Conservation (phyloP, 116 monocot species). For the Cymodocea nodosa region DNA sequence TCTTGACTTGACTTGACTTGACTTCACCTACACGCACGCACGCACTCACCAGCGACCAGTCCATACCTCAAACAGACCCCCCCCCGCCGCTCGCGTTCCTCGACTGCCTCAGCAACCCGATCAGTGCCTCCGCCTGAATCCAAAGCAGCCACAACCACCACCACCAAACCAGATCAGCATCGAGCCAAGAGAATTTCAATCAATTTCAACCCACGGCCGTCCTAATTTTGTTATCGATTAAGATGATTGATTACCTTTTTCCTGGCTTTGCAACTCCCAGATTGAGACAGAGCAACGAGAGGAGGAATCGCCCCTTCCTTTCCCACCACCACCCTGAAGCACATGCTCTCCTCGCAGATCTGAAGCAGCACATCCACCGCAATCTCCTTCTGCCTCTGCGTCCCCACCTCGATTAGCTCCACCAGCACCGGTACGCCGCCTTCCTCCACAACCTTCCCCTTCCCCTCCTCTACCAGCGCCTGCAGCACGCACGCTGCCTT, state of each 20-base stretch:
- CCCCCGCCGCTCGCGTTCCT: background rate
- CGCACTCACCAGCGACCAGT: no score
- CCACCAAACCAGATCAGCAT: background rate
- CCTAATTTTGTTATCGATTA: no score
- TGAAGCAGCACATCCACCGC: conserved; percentile 30
- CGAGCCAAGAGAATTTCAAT: background rate
- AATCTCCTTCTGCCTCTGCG: conserved; percentile 38
- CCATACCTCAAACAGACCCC: background rate
- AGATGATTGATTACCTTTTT: conserved; percentile 24
- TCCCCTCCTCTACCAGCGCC: conserved; percentile 30
- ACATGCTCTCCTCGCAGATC: conserved; percentile 38
- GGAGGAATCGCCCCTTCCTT: conserved; percentile 69
- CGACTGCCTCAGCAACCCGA: conserved; percentile 21
- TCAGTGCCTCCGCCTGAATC: conserved; percentile 38
- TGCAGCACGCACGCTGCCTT: conserved; percentile 55
- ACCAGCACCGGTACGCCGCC: conserved; percentile 51
- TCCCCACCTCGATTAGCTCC: conserved; percentile 49
- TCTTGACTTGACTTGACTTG: no score
- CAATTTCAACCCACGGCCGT: background rate
- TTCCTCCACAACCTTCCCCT: conserved; percentile 35
- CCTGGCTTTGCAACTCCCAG: conserved; percentile 36
- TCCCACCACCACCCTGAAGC: conserved; percentile 32
- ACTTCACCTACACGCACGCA: no score
- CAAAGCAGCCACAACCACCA: background rate
- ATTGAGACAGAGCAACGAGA: conserved; percentile 52